Base-by-base conservation (phyloP, 345 rosid genomes). In the Aquilaria yunnanensis region DNA sequence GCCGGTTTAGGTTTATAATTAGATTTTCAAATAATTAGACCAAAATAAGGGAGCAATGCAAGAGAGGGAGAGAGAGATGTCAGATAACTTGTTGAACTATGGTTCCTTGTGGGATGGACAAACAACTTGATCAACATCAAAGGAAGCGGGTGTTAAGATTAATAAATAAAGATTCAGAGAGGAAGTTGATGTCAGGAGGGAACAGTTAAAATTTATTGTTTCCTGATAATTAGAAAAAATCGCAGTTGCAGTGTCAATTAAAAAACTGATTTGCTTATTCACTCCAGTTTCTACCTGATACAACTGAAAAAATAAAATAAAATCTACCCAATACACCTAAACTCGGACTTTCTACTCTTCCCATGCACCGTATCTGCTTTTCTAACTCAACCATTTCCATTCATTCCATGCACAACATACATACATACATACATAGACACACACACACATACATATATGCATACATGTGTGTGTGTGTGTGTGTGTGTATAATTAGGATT, bases 231-330 rank as follows among this genome's bases (percentile, higher is more conserved):
- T 69, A 68, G 47, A 78, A 61, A 57, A 67, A 49, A 51, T 34
- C 56, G 52, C 51, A 64, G 69, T 62, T 70, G 59, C 60, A 68
- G 50, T 74, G 77, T 80, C 82, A 74, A 84, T 72, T 79, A 84
- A 81, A 81, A 79, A 77, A 81, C 86, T 83, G 76, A 64, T 67
- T 89, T 80, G 94, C 85, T 80, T 87, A 77, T 78, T 77, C 77
- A 45, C 62, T 66, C 67, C 79, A 80, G 83, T 83, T 85, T 87
- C 89, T 77, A 87, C 83, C 96, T 85, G 73, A 87, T 72, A 70
- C 85, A 78, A 83, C 80, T 76, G 84, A 80, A 23, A 23, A 23
- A 23, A 23, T 23, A 23, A 23, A 23, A 23, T 23, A 23, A 23
- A 23, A 23, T 23, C 23, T 23, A 23, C 23, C 23, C 23, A 23